These are phyloP conservation scores for Calycina herbarum DNA, from an alignment of 2,329 filamentous ascomycete species.

Conservation along the genomic window DNA sequence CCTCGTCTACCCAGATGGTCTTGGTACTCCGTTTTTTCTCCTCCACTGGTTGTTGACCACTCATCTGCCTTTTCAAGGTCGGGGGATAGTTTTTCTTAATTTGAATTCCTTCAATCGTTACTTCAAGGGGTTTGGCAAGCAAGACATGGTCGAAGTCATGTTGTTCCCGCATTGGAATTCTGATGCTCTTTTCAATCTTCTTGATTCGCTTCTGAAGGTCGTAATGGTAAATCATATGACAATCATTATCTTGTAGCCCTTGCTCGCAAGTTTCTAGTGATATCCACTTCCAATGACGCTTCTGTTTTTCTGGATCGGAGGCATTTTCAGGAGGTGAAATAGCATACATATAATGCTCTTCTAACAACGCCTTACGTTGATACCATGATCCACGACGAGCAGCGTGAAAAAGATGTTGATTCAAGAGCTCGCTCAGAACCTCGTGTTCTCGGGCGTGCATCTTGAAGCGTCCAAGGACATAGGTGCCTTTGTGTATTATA, in stretches of 20 bases:
- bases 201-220: slow-evolving; percentile 91
- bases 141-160: slow-evolving; percentile 90
- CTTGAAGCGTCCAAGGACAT: slow-evolving; percentile 79
- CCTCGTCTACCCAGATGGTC: slow-evolving; percentile 84
- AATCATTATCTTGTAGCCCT: slow-evolving; percentile 82
- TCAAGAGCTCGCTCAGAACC: slow-evolving; percentile 72
- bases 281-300: slow-evolving; percentile 78
- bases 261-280: slow-evolving; percentile 80
- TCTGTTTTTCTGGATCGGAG: slow-evolving; percentile 57
- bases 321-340: slow-evolving; percentile 39
- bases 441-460: slow-evolving; percentile 74
- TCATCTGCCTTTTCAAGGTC: slow-evolving; percentile 25
- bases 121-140: slow-evolving; percentile 72
- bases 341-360: slow-evolving; percentile 90
- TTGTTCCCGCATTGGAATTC: slow-evolving; percentile 79
- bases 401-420: slow-evolving; percentile 80
- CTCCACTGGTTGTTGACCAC: slow-evolving; percentile 21
- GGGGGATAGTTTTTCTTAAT: slow-evolving; percentile 60
- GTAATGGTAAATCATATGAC: slow-evolving; percentile 90
- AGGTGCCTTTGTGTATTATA: slow-evolving; percentile 84
- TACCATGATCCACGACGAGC: slow-evolving; percentile 90
- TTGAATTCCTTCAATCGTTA: slow-evolving; percentile 74
- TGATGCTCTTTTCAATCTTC: slow-evolving; percentile 84
- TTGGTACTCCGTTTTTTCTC: slow-evolving; percentile 56
- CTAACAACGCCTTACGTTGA: slow-evolving; percentile 87